Evolutionary conservation across 148 eudicot genomes (phyloP).

Genomic region (Vaccinium macrocarpon): DNA sequence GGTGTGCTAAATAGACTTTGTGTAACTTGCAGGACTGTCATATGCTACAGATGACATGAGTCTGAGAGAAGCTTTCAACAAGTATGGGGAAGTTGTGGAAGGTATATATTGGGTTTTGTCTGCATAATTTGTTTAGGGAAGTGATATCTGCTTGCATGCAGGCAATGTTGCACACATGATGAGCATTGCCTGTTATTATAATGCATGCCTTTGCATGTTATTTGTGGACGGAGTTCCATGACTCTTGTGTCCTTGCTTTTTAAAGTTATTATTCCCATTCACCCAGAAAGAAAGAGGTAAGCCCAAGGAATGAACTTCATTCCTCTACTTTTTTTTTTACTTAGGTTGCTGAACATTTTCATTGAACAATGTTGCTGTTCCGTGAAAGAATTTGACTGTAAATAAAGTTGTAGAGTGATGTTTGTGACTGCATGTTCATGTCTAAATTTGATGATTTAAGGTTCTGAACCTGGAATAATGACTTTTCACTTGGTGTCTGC

Average conservation of each 20-base stretch:
- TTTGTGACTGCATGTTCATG: neutral
- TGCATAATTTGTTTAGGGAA: neutral
- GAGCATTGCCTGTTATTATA: neutral
- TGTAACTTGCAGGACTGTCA: slow-evolving; percentile 63
- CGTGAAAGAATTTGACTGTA: neutral
- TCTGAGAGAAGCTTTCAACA: slow-evolving; percentile 52
- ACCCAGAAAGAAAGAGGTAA: neutral
- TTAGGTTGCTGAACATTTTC: neutral
- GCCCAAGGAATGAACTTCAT: neutral
- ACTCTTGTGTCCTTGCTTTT: neutral
- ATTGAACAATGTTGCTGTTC: neutral
- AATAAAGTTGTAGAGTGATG: neutral
- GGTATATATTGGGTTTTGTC: slow-evolving; percentile 37
- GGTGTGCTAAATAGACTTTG: neutral
- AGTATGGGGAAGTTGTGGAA: slow-evolving; percentile 77
- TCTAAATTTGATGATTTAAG: neutral
- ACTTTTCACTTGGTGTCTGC: neutral
- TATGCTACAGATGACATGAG: slow-evolving; percentile 53
- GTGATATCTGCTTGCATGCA: neutral
- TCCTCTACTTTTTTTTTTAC: neutral
- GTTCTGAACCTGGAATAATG: neutral
- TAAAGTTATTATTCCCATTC: neutral
- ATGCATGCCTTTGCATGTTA: too few relatives aligned
- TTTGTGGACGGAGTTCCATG: neutral
- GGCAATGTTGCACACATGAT: neutral